Evolutionary conservation across 192 early-diverging fungal genomes (phyloP), one percentile per base, ranked within the genome.

Genomic region (Coemansia sp.): DNA sequence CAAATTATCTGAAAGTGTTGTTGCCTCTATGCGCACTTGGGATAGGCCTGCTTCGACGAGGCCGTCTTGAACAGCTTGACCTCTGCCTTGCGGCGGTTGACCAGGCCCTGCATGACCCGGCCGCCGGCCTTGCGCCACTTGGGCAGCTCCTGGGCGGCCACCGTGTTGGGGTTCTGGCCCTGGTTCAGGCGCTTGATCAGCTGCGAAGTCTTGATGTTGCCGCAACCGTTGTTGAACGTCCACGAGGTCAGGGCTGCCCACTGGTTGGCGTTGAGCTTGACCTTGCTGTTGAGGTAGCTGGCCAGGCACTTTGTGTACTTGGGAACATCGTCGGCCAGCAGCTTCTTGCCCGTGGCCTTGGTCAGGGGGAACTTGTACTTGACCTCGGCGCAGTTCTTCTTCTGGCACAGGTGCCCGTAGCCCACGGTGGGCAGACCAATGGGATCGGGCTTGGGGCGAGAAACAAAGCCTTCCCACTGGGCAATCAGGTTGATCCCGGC

Each of bases 401-500:
- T 26, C 32, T 56, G 36, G 54, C 61, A 64, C 36, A 52, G 33
- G 23, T 64, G 61, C 18, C 61, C 61, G 10, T 75, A 75, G 30
- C 72, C 72, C 13, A 75, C 72, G 1, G 72, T 75, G 2, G 72
- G 72, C 39, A 64, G 54, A 4, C 72, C 72, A 12, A 64, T 70
- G 1, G 72, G 67, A 22, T 75, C 72, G 14, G 72, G 72, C 22
- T 34, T 25, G 20, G 61, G 59, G 30, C 49, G 29, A 12, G 67
- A 4, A 6, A 64, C 72, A 52, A 75, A 75, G 2, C 72, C 72
- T 30, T 75, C 72, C 21, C 30, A 70, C 23, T 51, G 22, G 6
- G 72, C 44, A n/a, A 75, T 46, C 14, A 75, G 48, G 20, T 64
- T 38, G 10, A 75, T 26, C 11, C 60, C 55, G 4, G 46, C 67